Base-by-base conservation (phyloP, 371 early-diverging fungal species). In the Coelomomyces lativittatus region DNA sequence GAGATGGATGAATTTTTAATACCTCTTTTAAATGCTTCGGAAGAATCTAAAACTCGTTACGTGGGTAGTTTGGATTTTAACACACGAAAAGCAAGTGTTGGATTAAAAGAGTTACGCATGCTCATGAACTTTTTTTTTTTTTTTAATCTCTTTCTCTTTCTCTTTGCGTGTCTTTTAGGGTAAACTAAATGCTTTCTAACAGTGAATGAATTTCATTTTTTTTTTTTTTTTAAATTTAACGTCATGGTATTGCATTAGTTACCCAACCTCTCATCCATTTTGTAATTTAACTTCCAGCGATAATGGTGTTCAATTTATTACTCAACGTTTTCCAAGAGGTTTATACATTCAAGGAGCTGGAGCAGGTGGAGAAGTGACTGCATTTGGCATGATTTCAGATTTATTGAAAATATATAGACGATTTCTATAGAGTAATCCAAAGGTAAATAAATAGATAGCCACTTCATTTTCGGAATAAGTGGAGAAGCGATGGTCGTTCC, bases 261-360 rank as follows among this genome's bases (percentile, higher is more conserved):
- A 82, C 59, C 78, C 86, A 19, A 67, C 69, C 28, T 74, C 78
- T 41, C 97, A 96, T 61, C 91, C 95, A 36, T 91, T 93, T 49
- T 91, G 91, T 11, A 70, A 80, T n/a, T 70, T 96, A 48, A 85
- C 83, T 63, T 90, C 90, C 31, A 88, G 88, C 62, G 95, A 96
- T 55, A 96, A 96, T 61, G 86, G 93, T 52, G 82, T 95, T 58
- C 83, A 86, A 10, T 88, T 93, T 58, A 86, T 82, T 15, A 92
- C 97, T 0, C 76, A 83, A 57, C 67, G 86, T 28, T 96, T 91
- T 78, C 85, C 91, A 24, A 87, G 71, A 55, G 87, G 88, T 27
- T 60, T 96, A 40, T 88, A 90, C 59, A 80, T 96, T 48, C 91
- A 90, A 66, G 96, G 96, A 14, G 83, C 92, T 31, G 96, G 96